A percentile compares a stretch with the other conserved stretches of the same genome.
Conservation (phyloP, 2,329 filamentous ascomycete genomes). For the Zymoseptoria crescenta region DNA sequence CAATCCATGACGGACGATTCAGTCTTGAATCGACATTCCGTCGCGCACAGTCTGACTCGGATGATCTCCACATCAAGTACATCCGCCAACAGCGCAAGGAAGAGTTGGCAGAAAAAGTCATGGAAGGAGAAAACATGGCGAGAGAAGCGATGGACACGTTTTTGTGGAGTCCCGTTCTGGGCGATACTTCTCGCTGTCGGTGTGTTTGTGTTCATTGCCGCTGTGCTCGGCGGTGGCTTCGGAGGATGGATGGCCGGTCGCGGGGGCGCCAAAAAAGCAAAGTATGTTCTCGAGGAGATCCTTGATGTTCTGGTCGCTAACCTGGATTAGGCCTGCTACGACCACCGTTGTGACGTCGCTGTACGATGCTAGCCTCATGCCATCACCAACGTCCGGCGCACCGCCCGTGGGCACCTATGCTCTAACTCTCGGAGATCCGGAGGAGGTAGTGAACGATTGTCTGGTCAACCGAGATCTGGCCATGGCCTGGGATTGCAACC, state of each 20-base stretch:
- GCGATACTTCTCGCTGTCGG: constrained; percentile 25
- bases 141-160: constrained; percentile 30
- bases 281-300: constrained; percentile 14
- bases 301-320: neutral
- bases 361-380: constrained; percentile 35
- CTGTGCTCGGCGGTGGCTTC: constrained; percentile 28
- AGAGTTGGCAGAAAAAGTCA: constrained; percentile 17
- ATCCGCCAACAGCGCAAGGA: constrained; percentile 1
- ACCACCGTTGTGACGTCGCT: constrained; percentile 19
- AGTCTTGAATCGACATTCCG: constrained; percentile 9
- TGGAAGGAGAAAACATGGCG: constrained; percentile 34
- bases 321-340: neutral
- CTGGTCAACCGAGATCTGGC: constrained; percentile 48
- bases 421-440: constrained; percentile 46
- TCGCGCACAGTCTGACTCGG: constrained; percentile 4
- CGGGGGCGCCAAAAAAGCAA: constrained; percentile 14
- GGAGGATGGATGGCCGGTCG: constrained; percentile 27
- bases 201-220: constrained; percentile 26
- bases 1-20: constrained; percentile 32
- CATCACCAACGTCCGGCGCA: constrained; percentile 44
- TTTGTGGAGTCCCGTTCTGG: constrained; percentile 31
- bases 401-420: constrained; percentile 50
- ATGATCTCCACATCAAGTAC: constrained; percentile 4
- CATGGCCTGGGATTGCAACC: constrained; percentile 57
- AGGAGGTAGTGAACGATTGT: constrained; percentile 48